These are phyloP conservation scores for Psilocybe mexicana DNA, from an alignment of 1,284 basidiomycete species.

Conservation along the genomic window DNA sequence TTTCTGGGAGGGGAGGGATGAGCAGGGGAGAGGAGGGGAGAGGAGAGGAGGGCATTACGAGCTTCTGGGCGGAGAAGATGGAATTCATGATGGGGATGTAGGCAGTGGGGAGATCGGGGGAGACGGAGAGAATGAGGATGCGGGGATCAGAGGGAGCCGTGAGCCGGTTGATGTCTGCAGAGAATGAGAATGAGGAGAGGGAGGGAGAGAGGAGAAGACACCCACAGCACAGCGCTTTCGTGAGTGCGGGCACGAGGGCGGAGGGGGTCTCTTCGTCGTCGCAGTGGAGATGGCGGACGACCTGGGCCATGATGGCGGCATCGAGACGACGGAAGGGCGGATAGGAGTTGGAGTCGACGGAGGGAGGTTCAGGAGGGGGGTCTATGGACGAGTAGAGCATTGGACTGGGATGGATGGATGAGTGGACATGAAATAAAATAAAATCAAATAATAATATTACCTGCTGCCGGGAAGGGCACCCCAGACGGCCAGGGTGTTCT, in stretches of 20 bases:
- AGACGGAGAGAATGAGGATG: slow-evolving; percentile 91
- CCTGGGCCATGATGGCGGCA: slow-evolving; percentile 61
- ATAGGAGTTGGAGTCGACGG: slow-evolving; percentile 77
- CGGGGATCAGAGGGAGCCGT: slow-evolving; percentile 57
- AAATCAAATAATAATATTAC: slow-evolving; percentile 32
- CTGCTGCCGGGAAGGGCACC: slow-evolving; percentile 84
- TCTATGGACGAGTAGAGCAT: slow-evolving; percentile 75
- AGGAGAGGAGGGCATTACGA: slow-evolving; percentile 49
- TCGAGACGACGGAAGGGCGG: slow-evolving; percentile 81
- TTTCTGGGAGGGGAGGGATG: slow-evolving; percentile 55
- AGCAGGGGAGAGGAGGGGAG: slow-evolving; percentile 26
- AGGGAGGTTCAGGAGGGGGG: slow-evolving; percentile 38
- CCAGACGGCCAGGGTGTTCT: slow-evolving; percentile 91
- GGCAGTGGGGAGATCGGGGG: slow-evolving; percentile 82
- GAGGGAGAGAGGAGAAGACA: slow-evolving; percentile 17
- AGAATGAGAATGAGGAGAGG: slow-evolving; percentile 8
- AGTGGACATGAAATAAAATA: slow-evolving; percentile 3
- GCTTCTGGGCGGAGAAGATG: slow-evolving; percentile 98
- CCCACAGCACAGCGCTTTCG: slow-evolving; percentile 87
- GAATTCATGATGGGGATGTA: slow-evolving; percentile 99
- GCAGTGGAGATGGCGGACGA: slow-evolving; percentile 61
- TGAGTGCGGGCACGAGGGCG: slow-evolving; percentile 83
- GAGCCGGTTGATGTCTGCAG: slow-evolving; percentile 80
- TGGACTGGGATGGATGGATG: slow-evolving; percentile 43
- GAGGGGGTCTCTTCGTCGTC: slow-evolving; percentile 28